These are phyloP conservation scores for Pythium scleroteichum DNA, from an alignment of 352 stramenopile genomes.

Conservation along the genomic window DNA sequence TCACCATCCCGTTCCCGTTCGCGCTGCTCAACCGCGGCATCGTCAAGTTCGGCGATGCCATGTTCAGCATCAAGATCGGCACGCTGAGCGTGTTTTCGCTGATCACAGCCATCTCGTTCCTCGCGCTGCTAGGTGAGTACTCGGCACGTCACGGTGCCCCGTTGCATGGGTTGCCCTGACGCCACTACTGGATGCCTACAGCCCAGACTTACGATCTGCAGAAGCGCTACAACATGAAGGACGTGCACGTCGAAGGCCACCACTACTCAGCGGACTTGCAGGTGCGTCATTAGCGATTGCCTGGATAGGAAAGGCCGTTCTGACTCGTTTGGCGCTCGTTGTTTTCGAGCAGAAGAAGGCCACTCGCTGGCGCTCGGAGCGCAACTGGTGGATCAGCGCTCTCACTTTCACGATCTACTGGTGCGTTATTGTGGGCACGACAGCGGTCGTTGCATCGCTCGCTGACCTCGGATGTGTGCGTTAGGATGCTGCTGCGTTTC, in stretches of 20 bases:
- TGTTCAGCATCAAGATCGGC: slow-evolving; percentile 76
- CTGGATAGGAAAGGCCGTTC: neutral
- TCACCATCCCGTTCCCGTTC: slow-evolving; percentile 78
- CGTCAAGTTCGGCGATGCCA: slow-evolving; percentile 69
- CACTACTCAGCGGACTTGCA: slow-evolving; percentile 77
- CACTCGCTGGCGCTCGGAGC: slow-evolving; percentile 69
- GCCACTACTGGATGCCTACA: slow-evolving; percentile 14
- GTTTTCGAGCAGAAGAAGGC: slow-evolving; percentile 58
- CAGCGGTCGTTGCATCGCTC: too few relatives aligned
- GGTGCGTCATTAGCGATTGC: slow-evolving; percentile 25
- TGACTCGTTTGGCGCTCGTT: neutral
- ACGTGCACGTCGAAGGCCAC: slow-evolving; percentile 37
- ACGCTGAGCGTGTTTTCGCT: slow-evolving; percentile 73
- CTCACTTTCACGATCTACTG: slow-evolving; percentile 87
- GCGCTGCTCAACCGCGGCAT: slow-evolving; percentile 61
- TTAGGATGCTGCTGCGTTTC: slow-evolving; percentile 79
- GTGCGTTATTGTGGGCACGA: slow-evolving; percentile 31
- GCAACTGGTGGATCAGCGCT: slow-evolving; percentile 87
- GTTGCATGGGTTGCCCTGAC: too few relatives aligned
- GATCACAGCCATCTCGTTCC: slow-evolving; percentile 75
- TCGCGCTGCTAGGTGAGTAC: slow-evolving; percentile 49
- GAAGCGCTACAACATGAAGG: slow-evolving; percentile 59
- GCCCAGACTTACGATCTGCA: slow-evolving; percentile 80
- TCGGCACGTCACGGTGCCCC: too few relatives aligned
- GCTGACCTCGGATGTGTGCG: too few relatives aligned